A percentile compares a stretch with the other conserved stretches of the same genome.
phyloP scores from a whole-genome alignment of 139 green algal species.

The Chlamydomonas applanata region DNA sequence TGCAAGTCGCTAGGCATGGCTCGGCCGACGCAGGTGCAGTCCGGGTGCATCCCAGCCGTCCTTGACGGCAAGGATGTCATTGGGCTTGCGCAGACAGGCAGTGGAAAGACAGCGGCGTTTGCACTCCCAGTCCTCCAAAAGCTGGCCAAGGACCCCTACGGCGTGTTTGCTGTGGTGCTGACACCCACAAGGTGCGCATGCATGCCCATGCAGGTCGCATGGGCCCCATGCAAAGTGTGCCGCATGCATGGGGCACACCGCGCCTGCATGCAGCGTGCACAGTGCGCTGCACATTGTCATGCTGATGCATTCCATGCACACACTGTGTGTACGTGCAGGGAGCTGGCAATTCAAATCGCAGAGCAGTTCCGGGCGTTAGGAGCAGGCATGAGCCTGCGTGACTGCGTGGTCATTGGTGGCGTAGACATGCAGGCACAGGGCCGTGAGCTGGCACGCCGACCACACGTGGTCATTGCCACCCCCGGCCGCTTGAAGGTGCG shows the following conservation, averaged over 20 bases:
- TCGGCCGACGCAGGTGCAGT: conserved; percentile 63
- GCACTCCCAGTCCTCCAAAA: conserved; percentile 89
- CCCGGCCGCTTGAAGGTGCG: conserved; percentile 75
- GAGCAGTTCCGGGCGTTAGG: conserved; percentile 93
- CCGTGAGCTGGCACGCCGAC: conserved; percentile 64
- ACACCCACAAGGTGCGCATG: conserved; percentile 80
- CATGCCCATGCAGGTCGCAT: not conserved
- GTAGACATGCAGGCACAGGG: conserved; percentile 85
- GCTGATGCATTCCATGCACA: conserved; percentile 2
- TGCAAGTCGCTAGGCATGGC: conserved; percentile 44
- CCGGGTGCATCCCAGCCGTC: conserved; percentile 81
- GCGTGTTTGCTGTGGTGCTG: conserved; percentile 89
- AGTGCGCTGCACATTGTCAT: not conserved
- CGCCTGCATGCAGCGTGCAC: too few relatives aligned
- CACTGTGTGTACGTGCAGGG: conserved; percentile 54
- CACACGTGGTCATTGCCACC: conserved; percentile 95
- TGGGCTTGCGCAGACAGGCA: conserved; percentile 90
- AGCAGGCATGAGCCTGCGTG: conserved; percentile 71
- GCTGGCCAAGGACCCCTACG: conserved; percentile 87
- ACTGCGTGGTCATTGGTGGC: conserved; percentile 85
- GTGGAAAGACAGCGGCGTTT: conserved; percentile 96
- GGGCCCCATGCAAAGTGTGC: not conserved
- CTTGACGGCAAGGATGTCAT: conserved; percentile 85
- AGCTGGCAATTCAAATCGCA: conserved; percentile 93
- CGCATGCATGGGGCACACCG: not conserved